Conservation (phyloP, 192 early-diverging fungal species). For the Dissophora globulifera region DNA sequence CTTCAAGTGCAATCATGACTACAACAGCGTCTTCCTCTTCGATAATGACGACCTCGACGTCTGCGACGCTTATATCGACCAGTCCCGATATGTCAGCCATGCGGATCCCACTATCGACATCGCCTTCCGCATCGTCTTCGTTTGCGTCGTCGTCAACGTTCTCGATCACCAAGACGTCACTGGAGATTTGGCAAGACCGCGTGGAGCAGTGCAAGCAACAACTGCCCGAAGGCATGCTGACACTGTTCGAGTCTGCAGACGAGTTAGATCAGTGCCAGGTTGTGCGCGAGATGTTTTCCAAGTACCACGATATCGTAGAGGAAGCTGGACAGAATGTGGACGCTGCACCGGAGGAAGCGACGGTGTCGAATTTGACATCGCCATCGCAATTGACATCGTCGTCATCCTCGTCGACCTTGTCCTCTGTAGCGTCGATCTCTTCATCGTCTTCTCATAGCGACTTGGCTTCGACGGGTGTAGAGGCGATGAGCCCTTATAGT, state of each 20-base stretch:
- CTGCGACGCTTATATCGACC: neutral
- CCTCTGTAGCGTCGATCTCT: no score
- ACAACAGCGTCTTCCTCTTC: no score
- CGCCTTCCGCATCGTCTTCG: neutral
- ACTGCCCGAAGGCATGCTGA: slow-evolving; percentile 21
- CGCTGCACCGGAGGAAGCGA: neutral
- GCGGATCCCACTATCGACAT: neutral
- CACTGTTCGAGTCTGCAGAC: slow-evolving; percentile 34
- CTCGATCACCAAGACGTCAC: slow-evolving; percentile 8
- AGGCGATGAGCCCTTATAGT: no score
- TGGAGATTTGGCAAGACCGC: slow-evolving; percentile 22
- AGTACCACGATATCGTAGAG: neutral
- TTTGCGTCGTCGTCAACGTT: neutral
- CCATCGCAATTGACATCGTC: no score
- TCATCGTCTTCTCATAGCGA: no score
- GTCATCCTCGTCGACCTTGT: no score
- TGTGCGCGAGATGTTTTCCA: slow-evolving; percentile 21
- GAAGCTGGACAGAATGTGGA: neutral
- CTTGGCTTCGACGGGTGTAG: no score
- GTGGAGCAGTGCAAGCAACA: slow-evolving; percentile 10
- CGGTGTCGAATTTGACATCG: no score
- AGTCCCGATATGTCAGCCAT: neutral
- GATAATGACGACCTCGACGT: neutral
- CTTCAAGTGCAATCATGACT: no score
- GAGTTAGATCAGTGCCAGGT: slow-evolving; percentile 10